Base-by-base conservation (phyloP, 441 rosid genomes). In the Pelargonium citronellum region DNA sequence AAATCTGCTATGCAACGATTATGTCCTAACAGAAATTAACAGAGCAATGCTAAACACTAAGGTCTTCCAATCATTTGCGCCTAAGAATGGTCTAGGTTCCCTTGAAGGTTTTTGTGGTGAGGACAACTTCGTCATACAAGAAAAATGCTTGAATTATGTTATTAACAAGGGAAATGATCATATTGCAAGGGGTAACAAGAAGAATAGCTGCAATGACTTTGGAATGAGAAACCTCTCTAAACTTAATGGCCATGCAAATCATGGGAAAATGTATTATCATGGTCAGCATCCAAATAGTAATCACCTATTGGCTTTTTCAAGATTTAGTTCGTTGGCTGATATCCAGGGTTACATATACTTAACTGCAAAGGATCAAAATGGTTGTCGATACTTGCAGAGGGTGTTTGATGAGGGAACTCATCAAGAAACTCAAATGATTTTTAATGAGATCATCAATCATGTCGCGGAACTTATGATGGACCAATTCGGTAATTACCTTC, bases 401-500 rank as follows among this genome's bases (percentile, higher is more conserved):
- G 57, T 88, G 46, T 81, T 92, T 51, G 85, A 79, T 2, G 87
- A 88, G 83, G 96, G 97, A 78, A 71, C 82, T 0, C 64, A 64
- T 41, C 68, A 66, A 37, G 84, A 86, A 30, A 44, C 74, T 12
- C 76, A 84, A 37, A 67, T 82, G 15, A 79, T 91, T 46, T 85
- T 86, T 66, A 58, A 68, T 66, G 92, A 85, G 61, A 63, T 87
- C 17, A 74, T 88, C 51, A 78, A 74, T 67, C 78, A 91, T 75
- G 71, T 85, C 13, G 69, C 70, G 67, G 97, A 88, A 39, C 89
- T 91, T 24, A 83, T 88, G 77, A 79, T 80, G 74, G 83, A 88
- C 78, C 92, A 88, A 0, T 89, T 90, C 74, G 97, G 92, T 9
- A 91, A 91, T 71, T 91, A 91, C 79, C 79, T 91, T 3, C 79